Percentiles rank a stretch among this genome's conserved stretches.
Evolutionary conservation across 768 basidiomycete genomes (phyloP).

Genomic region (Hericium coralloides): DNA sequence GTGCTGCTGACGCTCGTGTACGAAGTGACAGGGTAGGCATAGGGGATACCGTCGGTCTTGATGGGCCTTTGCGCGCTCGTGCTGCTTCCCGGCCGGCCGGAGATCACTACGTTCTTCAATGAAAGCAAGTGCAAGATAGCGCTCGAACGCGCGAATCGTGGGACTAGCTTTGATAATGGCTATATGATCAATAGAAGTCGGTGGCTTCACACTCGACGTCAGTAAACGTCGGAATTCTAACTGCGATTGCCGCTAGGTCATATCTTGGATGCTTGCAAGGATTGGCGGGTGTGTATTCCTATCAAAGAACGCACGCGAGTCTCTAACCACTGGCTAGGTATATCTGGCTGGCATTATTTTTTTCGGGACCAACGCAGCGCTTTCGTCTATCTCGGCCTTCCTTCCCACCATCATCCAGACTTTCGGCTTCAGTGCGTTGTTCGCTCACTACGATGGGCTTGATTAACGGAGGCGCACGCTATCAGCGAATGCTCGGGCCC

Average conservation of each 20-base stretch:
- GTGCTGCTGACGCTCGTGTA: neutral
- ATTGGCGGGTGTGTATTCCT: conserved; percentile 51
- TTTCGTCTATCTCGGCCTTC: conserved; percentile 78
- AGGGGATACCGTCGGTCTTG: conserved; percentile 62
- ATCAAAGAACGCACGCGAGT: neutral
- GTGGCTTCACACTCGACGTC: neutral
- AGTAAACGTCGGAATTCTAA: neutral
- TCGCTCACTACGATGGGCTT: neutral
- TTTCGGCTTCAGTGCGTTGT: conserved; percentile 56
- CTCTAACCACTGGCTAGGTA: conserved; percentile 27
- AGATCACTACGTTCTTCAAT: conserved; percentile 52
- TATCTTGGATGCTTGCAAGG: conserved; percentile 50
- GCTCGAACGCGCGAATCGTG: conserved; percentile 57
- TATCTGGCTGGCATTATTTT: conserved; percentile 66
- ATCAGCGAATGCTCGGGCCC: conserved; percentile 53
- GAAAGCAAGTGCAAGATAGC: conserved; percentile 48
- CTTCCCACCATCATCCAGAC: conserved; percentile 74
- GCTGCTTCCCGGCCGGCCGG: conserved; percentile 62
- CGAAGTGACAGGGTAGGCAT: neutral
- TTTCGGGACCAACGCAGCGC: conserved; percentile 67
- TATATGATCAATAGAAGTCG: conserved; percentile 54
- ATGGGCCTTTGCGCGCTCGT: conserved; percentile 49
- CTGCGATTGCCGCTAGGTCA: conserved; percentile 35
- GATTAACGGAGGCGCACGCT: neutral
- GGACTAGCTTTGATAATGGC: conserved; percentile 57